These are phyloP conservation scores for Boletellus ananiceps DNA, from an alignment of 768 basidiomycete genomes.

Conservation along the genomic window DNA sequence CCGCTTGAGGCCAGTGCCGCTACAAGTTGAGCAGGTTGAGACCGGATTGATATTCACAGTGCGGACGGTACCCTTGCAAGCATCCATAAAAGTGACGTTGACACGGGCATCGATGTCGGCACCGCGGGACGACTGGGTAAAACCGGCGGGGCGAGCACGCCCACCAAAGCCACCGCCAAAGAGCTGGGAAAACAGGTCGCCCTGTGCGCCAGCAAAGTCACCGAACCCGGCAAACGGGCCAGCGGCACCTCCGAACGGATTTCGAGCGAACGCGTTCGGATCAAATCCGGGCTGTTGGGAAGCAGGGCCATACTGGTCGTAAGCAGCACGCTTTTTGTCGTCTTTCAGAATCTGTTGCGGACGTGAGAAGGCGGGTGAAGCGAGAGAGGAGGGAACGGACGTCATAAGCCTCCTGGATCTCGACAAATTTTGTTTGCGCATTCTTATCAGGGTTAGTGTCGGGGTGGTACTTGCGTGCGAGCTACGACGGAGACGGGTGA, in stretches of 20 bases:
- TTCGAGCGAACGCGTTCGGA: constrained; percentile 71
- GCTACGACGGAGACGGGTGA: constrained; percentile 44
- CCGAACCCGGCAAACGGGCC: constrained; percentile 72
- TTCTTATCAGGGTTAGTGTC: constrained; percentile 93
- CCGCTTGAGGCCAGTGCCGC: constrained; percentile 79
- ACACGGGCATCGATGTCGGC: constrained; percentile 78
- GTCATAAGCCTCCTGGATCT: constrained; percentile 97
- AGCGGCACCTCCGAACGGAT: constrained; percentile 43
- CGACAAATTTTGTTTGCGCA: constrained; percentile 89
- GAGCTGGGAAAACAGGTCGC: constrained; percentile 81
- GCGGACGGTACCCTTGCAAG: constrained; percentile 83
- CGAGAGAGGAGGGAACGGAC: constrained; percentile 43
- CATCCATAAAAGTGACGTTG: constrained; percentile 83
- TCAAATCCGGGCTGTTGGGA: constrained; percentile 95
- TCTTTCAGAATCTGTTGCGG: constrained; percentile 79
- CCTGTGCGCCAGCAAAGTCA: constrained; percentile 53
- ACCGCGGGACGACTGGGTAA: constrained; percentile 50
- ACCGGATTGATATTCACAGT: constrained; percentile 77
- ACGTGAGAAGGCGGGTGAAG: constrained; percentile 16
- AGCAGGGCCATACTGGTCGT: constrained; percentile 88
- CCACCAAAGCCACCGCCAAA: constrained; percentile 68
- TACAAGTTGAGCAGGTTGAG: constrained; percentile 78
- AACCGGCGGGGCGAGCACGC: constrained; percentile 38
- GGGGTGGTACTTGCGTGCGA: constrained; percentile 97
- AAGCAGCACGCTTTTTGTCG: constrained; percentile 86